Percentiles rank a stretch among this genome's conserved stretches.
Conservation (phyloP, 768 basidiomycete genomes). For the Filobasidium floriforme region DNA sequence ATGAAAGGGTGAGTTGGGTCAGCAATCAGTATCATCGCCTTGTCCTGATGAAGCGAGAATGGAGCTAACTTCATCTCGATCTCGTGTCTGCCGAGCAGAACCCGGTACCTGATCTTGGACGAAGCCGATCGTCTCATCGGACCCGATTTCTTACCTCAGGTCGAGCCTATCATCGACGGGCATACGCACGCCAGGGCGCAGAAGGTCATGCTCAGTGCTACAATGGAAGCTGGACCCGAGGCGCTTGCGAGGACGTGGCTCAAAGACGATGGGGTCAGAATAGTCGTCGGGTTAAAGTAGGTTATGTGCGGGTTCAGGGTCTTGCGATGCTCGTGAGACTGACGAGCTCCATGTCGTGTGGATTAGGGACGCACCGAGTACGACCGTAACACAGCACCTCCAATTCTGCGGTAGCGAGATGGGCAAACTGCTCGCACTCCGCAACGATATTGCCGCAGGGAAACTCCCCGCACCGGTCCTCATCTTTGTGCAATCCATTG, state of each 20-base stretch:
- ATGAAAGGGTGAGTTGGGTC: slow-evolving; percentile 59
- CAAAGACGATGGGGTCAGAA: slow-evolving; percentile 66
- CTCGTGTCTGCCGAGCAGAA: slow-evolving; percentile 49
- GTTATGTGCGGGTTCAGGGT: slow-evolving; percentile 36
- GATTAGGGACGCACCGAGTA: slow-evolving; percentile 79
- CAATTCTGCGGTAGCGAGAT: slow-evolving; percentile 86
- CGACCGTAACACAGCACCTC: slow-evolving; percentile 78
- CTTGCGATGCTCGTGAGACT: too few species aligned
- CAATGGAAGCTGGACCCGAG: slow-evolving; percentile 80
- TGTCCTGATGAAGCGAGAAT: not conserved
- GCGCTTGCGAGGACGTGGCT: slow-evolving; percentile 79
- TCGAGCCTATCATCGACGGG: slow-evolving; percentile 73
- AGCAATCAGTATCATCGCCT: not conserved
- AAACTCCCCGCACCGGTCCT: slow-evolving; percentile 78
- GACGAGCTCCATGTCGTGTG: not conserved
- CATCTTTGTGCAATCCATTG: slow-evolving; percentile 82
- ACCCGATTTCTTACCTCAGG: slow-evolving; percentile 75
- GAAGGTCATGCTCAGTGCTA: slow-evolving; percentile 90
- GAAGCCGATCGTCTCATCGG: slow-evolving; percentile 90
- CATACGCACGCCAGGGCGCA: slow-evolving; percentile 64
- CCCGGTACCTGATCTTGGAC: slow-evolving; percentile 76
- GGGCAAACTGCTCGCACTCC: slow-evolving; percentile 85
- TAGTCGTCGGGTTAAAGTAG: slow-evolving; percentile 94
- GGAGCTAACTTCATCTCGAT: not conserved
- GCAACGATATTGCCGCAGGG: slow-evolving; percentile 63